phyloP scores from a whole-genome alignment of 2,329 filamentous ascomycete species.

The Cylindrodendrum hubeiense region DNA sequence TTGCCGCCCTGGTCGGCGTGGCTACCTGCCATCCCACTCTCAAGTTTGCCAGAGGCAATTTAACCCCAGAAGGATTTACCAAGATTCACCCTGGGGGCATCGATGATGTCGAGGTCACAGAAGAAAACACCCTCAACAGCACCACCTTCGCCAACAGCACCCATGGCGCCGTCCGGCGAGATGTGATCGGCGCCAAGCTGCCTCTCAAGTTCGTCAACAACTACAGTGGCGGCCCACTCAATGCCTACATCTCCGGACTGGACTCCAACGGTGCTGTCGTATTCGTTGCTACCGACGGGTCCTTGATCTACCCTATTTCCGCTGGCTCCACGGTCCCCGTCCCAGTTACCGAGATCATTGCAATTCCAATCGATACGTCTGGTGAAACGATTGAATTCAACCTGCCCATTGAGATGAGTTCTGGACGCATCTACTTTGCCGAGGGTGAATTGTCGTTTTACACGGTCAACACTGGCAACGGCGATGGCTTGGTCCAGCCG shows the following conservation, averaged over 20 bases:
- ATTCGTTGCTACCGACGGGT: conserved; percentile 57
- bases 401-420: conserved; percentile 55
- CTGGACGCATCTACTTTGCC: conserved; percentile 60
- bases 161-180: neutral
- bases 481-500: conserved; percentile 61
- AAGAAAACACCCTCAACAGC: conserved; percentile 55
- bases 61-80: conserved; percentile 45
- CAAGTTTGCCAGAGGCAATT: conserved; percentile 15
- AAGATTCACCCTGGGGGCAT: conserved; percentile 46
- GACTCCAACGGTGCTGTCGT: conserved; percentile 55
- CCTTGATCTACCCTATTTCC: conserved; percentile 57
- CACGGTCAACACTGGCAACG: conserved; percentile 49
- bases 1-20: conserved; percentile 35
- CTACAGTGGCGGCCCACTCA: conserved; percentile 52
- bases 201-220: conserved; percentile 58
- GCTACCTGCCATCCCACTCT: conserved; percentile 34
- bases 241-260: conserved; percentile 60
- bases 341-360: conserved; percentile 53
- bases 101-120: conserved; percentile 51
- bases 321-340: conserved; percentile 51
- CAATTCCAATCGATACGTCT: conserved; percentile 55
- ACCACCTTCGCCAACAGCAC: conserved; percentile 43
- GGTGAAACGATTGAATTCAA: conserved; percentile 54
- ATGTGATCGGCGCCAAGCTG: conserved; percentile 32
- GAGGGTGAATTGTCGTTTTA: conserved; percentile 57